phyloP scores from a whole-genome alignment of 2,329 filamentous ascomycete genomes.

The Fusarium torreyae region DNA sequence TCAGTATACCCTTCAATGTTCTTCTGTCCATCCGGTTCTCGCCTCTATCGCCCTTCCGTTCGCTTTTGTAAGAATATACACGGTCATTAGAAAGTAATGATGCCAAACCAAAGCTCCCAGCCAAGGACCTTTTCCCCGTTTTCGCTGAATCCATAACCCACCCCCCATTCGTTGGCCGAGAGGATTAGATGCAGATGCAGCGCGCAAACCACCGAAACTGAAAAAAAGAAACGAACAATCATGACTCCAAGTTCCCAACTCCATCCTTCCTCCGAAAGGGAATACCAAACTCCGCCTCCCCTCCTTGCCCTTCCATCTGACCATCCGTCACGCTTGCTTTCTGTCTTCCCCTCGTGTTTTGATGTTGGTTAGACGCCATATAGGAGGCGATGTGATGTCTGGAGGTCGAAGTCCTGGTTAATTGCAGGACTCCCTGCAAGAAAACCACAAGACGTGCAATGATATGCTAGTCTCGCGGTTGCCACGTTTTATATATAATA shows the following conservation, averaged over 20 bases:
- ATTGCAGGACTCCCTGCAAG: slow-evolving; percentile 5
- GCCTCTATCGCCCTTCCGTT: slow-evolving; percentile 45
- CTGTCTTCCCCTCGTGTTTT: slow-evolving; percentile 8
- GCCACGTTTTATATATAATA: slow-evolving; percentile 21
- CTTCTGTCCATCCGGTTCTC: slow-evolving; percentile 42
- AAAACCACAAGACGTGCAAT: slow-evolving; percentile 11
- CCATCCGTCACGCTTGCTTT: slow-evolving; percentile 22
- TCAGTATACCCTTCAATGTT: slow-evolving; percentile 27
- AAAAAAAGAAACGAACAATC: slow-evolving; percentile 53
- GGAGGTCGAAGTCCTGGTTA: neutral
- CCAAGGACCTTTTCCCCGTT: slow-evolving; percentile 46
- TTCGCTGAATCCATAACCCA: slow-evolving; percentile 50
- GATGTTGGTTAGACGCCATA: slow-evolving; percentile 16
- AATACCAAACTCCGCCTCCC: slow-evolving; percentile 50
- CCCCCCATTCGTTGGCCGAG: slow-evolving; percentile 48
- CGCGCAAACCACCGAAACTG: slow-evolving; percentile 52
- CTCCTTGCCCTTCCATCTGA: slow-evolving; percentile 24
- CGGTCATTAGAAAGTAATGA: slow-evolving; percentile 51
- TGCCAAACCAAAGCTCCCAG: slow-evolving; percentile 52
- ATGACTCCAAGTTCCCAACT: slow-evolving; percentile 54
- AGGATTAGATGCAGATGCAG: slow-evolving; percentile 53
- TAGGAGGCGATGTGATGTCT: slow-evolving; percentile 4
- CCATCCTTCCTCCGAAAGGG: slow-evolving; percentile 50
- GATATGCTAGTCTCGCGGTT: slow-evolving; percentile 14
- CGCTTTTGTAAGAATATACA: slow-evolving; percentile 52